Evolutionary conservation across 2,329 filamentous ascomycete species (phyloP), one percentile per base, ranked within the genome.

Genomic region (Phyllosticta citrichinensis): DNA sequence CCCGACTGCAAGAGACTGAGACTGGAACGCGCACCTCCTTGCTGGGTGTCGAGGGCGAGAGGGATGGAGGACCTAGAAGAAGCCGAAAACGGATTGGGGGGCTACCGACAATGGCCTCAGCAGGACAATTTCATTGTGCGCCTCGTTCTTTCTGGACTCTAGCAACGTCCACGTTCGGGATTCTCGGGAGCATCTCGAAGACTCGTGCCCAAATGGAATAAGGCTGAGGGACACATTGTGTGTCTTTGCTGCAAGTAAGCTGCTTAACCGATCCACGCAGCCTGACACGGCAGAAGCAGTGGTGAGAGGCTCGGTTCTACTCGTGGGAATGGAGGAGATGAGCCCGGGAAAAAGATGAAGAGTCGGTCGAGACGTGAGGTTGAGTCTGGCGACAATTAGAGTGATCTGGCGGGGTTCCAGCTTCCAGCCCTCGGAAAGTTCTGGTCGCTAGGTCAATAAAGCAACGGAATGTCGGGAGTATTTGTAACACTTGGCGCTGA

Each of bases 401-500:
- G 40, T 19, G 14, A n/a, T n/a, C 35, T 47, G 14, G 35, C 12
- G 14, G 14, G 35, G n/a, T n/a, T n/a, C 35, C 11, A 14, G 35
- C 40, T n/a, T 47, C 40, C 40, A 47, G 40, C 17, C 40, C 17
- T 47, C 40, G 40, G 40, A 14, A 47, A 47, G 40, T 47, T 47
- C 17, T 47, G 40, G 40, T 47, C 17, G 40, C n/a, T 47, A 47
- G 40, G 12, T 47, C 40, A 47, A 47, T 47, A 47, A n/a, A 47
- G 40, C 40, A 47, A 47, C 40, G 40, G 40, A 6, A 47, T 14
- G 11, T 55, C 57, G 57, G 57, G 33, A 47, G 52, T 52, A 47
- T 35, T 50, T 60, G 58, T 60, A 33, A 25, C 58, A 60, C 55
- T 30, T 25, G 33, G 52, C 56, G 56, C 8, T 20, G 22, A 27